Evolutionary conservation across 2,329 filamentous ascomycete species (phyloP), one percentile per base, ranked within the genome.

Genomic region (Colletotrichum liaoningense): DNA sequence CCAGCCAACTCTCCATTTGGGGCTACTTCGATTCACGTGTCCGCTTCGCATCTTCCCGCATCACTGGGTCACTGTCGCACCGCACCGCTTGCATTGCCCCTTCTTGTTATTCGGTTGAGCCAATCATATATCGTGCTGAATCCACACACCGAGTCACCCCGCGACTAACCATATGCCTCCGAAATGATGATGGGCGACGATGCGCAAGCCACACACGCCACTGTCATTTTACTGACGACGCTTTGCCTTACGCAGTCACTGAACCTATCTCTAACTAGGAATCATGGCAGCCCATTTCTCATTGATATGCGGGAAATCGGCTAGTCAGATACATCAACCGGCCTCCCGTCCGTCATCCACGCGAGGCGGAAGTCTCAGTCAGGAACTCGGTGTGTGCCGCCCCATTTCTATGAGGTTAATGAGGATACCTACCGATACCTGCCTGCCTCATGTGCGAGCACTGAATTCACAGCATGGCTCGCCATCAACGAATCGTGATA

Each of bases 121-220:
- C 70, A 73, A 69, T 65, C 54, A 69, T 55, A 16, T 54, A 16
- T 26, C n/a, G 3, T 55, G 14, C 14, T 26, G 16, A 14, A 11
- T 60, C 33, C 33, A 14, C 30, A 24, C 35, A 22, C 33, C 42
- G 55, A 73, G 49, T 60, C 59, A 42, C 63, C 56, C 68, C 55
- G 24, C 57, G 58, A 42, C 64, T 38, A 58, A 72, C 52, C 69
- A 68, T 52, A 68, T 26, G 63, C 30, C 42, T 62, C n/a, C 26
- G 33, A 67, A 62, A 71, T 71, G 63, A 71, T 52, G 69, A 71
- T 62, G 38, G 7, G 59, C 60, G 42, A 24, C 42, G 46, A 63
- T 72, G 63, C n/a, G 68, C 69, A 72, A 72, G 69, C 69, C 69
- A 72, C 69, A 58, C 35, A 72, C 63, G 69, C 55, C 66, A 73